Evolutionary conservation across 306 rosid genomes (phyloP).

Genomic region (Rubus parviflorus): DNA sequence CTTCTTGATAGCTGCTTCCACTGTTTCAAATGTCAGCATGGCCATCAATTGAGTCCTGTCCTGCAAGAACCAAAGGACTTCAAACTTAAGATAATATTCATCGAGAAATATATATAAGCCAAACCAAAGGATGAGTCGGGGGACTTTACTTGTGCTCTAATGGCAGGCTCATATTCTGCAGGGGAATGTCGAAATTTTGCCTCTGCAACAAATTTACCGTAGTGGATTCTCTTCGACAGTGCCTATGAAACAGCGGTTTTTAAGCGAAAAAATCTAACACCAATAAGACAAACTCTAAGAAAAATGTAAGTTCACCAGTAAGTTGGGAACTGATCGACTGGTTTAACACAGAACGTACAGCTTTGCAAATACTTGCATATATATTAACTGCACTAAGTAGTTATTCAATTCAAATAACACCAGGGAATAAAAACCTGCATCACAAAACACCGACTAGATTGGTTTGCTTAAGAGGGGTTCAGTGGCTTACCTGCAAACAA

Average conservation of each 20-base stretch:
- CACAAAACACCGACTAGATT: not conserved
- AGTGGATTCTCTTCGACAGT: constrained; percentile 63
- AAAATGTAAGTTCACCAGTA: not conserved
- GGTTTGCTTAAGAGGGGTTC: constrained; percentile 1
- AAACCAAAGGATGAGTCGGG: not conserved
- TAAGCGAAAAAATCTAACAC: not conserved
- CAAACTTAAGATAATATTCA: constrained; percentile 7
- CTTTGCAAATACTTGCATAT: not conserved
- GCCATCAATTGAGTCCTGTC: constrained; percentile 37
- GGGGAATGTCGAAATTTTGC: constrained; percentile 47
- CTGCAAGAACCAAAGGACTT: constrained; percentile 25
- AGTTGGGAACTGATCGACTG: not conserved
- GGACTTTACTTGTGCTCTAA: constrained; percentile 37
- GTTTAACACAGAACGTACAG: not conserved
- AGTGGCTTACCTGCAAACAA: constrained; percentile 53
- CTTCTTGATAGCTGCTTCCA: constrained; percentile 44
- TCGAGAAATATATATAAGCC: not conserved
- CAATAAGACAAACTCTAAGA: not conserved
- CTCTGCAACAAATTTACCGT: constrained; percentile 68
- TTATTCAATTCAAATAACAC: not conserved
- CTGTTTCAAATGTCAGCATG: constrained; percentile 42
- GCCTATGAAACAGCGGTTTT: constrained; percentile 29
- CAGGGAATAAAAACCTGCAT: not conserved
- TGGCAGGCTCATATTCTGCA: constrained; percentile 41
- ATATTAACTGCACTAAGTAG: not conserved